Evolutionary conservation across 345 rosid species (phyloP), one percentile per base, ranked within the genome.

Genomic region (Aquilaria yunnanensis): DNA sequence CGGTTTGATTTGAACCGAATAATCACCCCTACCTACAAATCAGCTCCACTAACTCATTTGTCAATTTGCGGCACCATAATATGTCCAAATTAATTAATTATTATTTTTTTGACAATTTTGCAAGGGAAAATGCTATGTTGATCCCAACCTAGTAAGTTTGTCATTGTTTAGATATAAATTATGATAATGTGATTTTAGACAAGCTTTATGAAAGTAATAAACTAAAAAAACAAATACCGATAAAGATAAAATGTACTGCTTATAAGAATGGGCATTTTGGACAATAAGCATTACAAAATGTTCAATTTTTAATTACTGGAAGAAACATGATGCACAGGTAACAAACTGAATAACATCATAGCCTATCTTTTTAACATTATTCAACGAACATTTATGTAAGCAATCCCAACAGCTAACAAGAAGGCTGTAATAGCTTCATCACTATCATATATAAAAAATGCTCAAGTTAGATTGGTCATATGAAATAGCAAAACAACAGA

Each of bases 351-450:
- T 59, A 53, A 57, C 69, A 62, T 30, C 32, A 43, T 55, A 45
- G 52, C 69, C 62, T 64, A 80, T 90, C 78, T 58, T 43, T 23
- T 51, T 47, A 53, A 82, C 59, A 53, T 74, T 71, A 60, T 80
- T 77, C 57, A 87, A 72, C 53, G 77, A 68, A 63, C 84, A 82
- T 57, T 82, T 74, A 70, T 47, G 62, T 12, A 84, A 70, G 63
- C 67, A 60, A 72, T 74, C 63, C 90, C 90, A 1, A 72, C 70
- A 52, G 79, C 67, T 67, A 82, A 82, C 61, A 84, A 65, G 67
- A 77, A 87, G 37, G 85, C 82, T 9, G 90, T 88, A 70, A 87
- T 32, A 61, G 79, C 88, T 80, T 70, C 81, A 49, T 84, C 94
- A 67, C 94, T 87, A 63, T 50, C 16, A 55, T 32, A 68, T 31